Percentiles rank a stretch among this genome's conserved stretches.
Conservation (phyloP, 2,329 filamentous ascomycete species). For the Fusarium torreyae region DNA sequence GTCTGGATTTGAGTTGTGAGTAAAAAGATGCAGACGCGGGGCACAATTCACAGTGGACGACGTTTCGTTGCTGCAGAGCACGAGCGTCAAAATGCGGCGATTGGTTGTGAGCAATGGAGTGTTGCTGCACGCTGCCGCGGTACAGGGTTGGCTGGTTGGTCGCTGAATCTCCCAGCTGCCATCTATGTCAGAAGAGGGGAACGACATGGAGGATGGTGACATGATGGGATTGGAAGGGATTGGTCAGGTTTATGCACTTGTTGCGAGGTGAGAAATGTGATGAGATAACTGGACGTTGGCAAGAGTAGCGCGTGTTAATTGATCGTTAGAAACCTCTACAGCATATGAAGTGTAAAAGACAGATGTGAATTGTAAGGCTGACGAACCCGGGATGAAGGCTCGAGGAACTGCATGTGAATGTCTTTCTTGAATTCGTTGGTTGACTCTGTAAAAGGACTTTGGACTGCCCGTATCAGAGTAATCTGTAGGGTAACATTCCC, state of each 20-base stretch:
- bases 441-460: not conserved
- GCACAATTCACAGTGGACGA: conserved; percentile 7
- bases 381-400: conserved; percentile 32
- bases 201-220: conserved; percentile 18
- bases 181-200: conserved; percentile 19
- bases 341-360: conserved; percentile 23
- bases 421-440: not conserved
- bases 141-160: conserved; percentile 26
- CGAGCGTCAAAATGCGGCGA: conserved; percentile 10
- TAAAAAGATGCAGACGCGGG: conserved; percentile 17
- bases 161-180: not conserved
- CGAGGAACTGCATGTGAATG: conserved; percentile 5
- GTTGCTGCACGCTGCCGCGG: conserved; percentile 32
- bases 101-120: conserved; percentile 21
- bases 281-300: not conserved
- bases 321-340: not conserved
- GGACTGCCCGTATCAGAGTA: not conserved
- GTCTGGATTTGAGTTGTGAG: conserved; percentile 3
- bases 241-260: conserved; percentile 12
- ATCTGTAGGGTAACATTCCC: conserved; percentile 20
- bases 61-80: conserved; percentile 31
- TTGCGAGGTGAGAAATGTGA: conserved; percentile 5
- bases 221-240: conserved; percentile 30
- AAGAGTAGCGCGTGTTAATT: conserved; percentile 13
- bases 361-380: conserved; percentile 35